Evolutionary conservation across 371 early-diverging fungal genomes (phyloP), one percentile per base, ranked within the genome.

Genomic region (Mortierella sp.): DNA sequence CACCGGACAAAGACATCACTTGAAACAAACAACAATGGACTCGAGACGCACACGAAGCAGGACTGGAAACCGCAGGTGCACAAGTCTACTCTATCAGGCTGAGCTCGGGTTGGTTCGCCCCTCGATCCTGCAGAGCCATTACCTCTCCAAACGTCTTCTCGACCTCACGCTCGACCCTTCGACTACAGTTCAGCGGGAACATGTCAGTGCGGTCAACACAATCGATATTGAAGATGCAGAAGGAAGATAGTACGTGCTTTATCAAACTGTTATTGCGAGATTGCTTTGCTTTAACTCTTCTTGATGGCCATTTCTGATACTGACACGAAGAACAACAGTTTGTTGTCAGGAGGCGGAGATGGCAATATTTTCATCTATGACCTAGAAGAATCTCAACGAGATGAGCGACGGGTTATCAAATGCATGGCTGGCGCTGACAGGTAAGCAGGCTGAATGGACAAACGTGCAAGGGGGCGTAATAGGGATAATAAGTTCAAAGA

Each of bases 261-360:
- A 6, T 26, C 34, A 16, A 52, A 7, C 28, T 16, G 26, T 0
- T 31, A 7, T 31, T 71, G 38, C 38, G 4, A 24, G 14, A n/a
- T 50, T 38, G 5, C 42, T 24, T 13, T 58, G 38, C 42, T 21
- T 58, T 38, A 52, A 55, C 42, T 38, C 42, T 38, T 38, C 42
- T 48, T 60, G 63, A 60, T 60, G 31, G 63, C 14, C 63, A 52
- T 42, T 13, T 21, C 24, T 52, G 31, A 26, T 54, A 44, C 38
- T 52, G 57, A 52, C 9, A 11, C 11, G 21, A 38, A 31, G 7
- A 8, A 38, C 50, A 34, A 21, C 75, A 93, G 94, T 81, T 79
- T 95, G 70, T 82, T 97, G 28, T 91, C 94, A 8, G 92, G 94
- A 10, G 96, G 95, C 16, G 91, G 92, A 7, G 93, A 96, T 86